These are phyloP conservation scores for Clonostachys solani DNA, from an alignment of 2,329 filamentous ascomycete species.

Conservation along the genomic window DNA sequence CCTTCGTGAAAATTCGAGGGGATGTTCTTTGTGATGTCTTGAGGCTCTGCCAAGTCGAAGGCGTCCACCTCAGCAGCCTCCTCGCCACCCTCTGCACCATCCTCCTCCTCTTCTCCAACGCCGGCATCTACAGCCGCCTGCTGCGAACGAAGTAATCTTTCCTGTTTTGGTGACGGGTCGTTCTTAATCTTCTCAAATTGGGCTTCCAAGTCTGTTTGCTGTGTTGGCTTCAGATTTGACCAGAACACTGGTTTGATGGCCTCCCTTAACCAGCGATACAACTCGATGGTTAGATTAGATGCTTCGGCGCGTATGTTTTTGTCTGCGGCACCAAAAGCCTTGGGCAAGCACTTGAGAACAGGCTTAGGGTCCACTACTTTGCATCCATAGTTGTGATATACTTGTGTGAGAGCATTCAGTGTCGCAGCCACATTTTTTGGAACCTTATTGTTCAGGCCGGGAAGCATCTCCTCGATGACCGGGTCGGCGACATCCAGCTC, in stretches of 20 bases:
- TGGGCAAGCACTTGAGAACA: constrained; percentile 81
- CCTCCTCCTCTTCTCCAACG: constrained; percentile 52
- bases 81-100: constrained; percentile 49
- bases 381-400: constrained; percentile 92
- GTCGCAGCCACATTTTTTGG: constrained; percentile 78
- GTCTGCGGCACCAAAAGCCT: constrained; percentile 92
- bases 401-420: constrained; percentile 71
- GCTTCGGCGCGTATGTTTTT: constrained; percentile 97
- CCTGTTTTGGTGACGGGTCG: constrained; percentile 83
- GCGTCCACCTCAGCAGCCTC: constrained; percentile 66
- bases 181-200: constrained; percentile 92
- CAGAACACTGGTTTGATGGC: constrained; percentile 99
- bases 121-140: constrained; percentile 75
- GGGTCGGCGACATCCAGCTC: constrained; percentile 84
- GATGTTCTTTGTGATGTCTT: constrained; percentile 80
- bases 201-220: constrained; percentile 90
- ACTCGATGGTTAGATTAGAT: constrained; percentile 84
- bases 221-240: constrained; percentile 90
- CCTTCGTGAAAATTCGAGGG: constrained; percentile 79
- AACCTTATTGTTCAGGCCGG: constrained; percentile 79
- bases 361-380: constrained; percentile 92
- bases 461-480: constrained; percentile 85
- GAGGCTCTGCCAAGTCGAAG: constrained; percentile 78
- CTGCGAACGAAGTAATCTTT: constrained; percentile 82
- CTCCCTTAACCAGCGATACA: constrained; percentile 95